Percentiles rank a stretch among this genome's conserved stretches.
These are phyloP conservation scores for Aureobasidium sp. DNA, from an alignment of 2,329 filamentous ascomycete species.

Conservation along the genomic window DNA sequence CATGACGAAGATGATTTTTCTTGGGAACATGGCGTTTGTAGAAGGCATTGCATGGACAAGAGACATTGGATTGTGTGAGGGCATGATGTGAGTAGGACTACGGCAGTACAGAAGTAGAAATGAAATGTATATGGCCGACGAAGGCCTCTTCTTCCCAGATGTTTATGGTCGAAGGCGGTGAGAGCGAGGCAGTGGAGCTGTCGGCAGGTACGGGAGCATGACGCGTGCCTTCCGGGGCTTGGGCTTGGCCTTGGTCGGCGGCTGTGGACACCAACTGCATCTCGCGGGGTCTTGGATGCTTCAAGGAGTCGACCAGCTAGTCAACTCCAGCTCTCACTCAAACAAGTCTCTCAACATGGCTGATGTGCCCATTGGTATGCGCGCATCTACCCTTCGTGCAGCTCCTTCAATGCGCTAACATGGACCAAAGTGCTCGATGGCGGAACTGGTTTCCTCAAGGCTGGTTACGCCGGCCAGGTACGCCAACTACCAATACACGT, in stretches of 20 bases:
- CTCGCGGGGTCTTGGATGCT: background rate
- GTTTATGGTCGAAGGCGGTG: background rate
- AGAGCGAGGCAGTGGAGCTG: background rate
- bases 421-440: slow-evolving; percentile 78
- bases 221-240: slow-evolving; percentile 11
- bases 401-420: slow-evolving; percentile 16
- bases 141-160: background rate
- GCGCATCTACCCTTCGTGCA: slow-evolving; percentile 1
- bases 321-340: background rate
- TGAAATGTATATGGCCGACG: background rate
- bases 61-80: background rate
- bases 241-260: background rate
- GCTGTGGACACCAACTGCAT: slow-evolving; percentile 2
- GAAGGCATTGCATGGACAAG: background rate
- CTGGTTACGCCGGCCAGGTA: slow-evolving; percentile 91
- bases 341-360: slow-evolving; percentile 30
- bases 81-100: background rate
- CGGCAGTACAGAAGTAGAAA: background rate
- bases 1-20: background rate
- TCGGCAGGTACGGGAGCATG: background rate
- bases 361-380: slow-evolving; percentile 41
- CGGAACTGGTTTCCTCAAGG: slow-evolving; percentile 99
- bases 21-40: background rate
- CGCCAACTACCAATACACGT: slow-evolving; percentile 16
- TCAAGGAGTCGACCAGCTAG: background rate